Percentiles rank a stretch among this genome's conserved stretches.
Evolutionary conservation across 495 filamentous ascomycete species (phyloP).

Genomic region (Penicillium paxilli): DNA sequence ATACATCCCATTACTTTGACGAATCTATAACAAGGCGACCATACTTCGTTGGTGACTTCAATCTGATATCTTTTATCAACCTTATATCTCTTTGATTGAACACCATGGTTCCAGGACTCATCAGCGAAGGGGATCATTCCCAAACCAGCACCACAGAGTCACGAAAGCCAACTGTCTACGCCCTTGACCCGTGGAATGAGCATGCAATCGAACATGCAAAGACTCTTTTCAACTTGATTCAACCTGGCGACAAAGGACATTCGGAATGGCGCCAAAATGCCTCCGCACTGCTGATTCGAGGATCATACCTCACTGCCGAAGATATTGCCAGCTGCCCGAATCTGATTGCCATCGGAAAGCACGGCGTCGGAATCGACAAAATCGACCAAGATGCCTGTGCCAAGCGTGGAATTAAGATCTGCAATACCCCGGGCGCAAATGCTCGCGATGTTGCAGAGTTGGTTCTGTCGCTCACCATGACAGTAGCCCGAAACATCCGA

Average conservation of each 20-base stretch:
- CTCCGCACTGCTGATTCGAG: slow-evolving; percentile 18
- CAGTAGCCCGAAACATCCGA: slow-evolving; percentile 29
- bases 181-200: slow-evolving; percentile 23
- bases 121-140: too few relatives aligned
- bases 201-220: slow-evolving; percentile 23
- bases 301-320: slow-evolving; percentile 25
- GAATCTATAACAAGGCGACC: too few relatives aligned
- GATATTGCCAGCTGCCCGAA: slow-evolving; percentile 28
- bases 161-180: slow-evolving; percentile 31
- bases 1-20: not conserved
- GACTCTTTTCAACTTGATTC: slow-evolving; percentile 26
- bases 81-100: too few relatives aligned
- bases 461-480: slow-evolving; percentile 29
- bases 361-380: slow-evolving; percentile 52
- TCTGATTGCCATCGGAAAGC: slow-evolving; percentile 37
- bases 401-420: slow-evolving; percentile 45
- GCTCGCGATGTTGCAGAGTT: slow-evolving; percentile 36
- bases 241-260: slow-evolving; percentile 18
- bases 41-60: too few relatives aligned
- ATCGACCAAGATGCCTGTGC: slow-evolving; percentile 51
- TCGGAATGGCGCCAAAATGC: slow-evolving; percentile 27
- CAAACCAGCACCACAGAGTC: too few relatives aligned
- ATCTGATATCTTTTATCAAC: too few relatives aligned
- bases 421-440: slow-evolving; percentile 51
- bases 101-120: not conserved